phyloP scores from a whole-genome alignment of 805 yeast species.

The Ogataea paraovalis region DNA sequence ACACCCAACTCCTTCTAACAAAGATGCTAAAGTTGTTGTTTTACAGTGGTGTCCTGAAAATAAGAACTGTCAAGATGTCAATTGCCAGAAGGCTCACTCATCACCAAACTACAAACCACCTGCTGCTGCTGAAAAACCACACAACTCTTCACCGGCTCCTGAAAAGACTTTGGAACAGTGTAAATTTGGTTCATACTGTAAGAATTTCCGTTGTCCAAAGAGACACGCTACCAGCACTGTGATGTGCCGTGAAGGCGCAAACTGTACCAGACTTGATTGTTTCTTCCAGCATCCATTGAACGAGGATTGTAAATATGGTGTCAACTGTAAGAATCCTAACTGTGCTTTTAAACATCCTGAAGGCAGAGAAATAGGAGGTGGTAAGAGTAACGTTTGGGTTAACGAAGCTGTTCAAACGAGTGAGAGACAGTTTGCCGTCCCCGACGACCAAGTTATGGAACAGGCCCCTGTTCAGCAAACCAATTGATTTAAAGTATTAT shows the following conservation, averaged over 20 bases:
- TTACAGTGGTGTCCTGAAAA: slow-evolving; percentile 77
- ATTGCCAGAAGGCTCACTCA: slow-evolving; percentile 77
- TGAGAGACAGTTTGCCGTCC: slow-evolving; percentile 71
- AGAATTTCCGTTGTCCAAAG: slow-evolving; percentile 72
- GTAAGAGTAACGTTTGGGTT: slow-evolving; percentile 32
- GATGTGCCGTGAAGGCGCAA: slow-evolving; percentile 77
- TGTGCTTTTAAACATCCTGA: slow-evolving; percentile 81
- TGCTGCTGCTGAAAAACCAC: slow-evolving; percentile 5
- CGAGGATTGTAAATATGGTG: slow-evolving; percentile 78
- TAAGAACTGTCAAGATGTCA: slow-evolving; percentile 54
- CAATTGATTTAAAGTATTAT: background rate
- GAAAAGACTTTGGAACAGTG: slow-evolving; percentile 74
- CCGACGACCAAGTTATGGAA: slow-evolving; percentile 70
- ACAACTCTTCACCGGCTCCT: slow-evolving; percentile 1
- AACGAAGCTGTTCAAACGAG: slow-evolving; percentile 37
- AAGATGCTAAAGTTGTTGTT: slow-evolving; percentile 61
- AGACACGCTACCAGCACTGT: slow-evolving; percentile 77
- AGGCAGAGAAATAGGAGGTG: slow-evolving; percentile 47
- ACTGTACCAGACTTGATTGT: slow-evolving; percentile 78
- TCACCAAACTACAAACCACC: slow-evolving; percentile 51
- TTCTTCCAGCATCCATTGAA: slow-evolving; percentile 75
- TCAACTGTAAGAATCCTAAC: slow-evolving; percentile 62
- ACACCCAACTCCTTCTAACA: slow-evolving; percentile 86
- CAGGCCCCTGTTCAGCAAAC: slow-evolving; percentile 51
- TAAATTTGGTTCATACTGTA: slow-evolving; percentile 72